A percentile compares a stretch with the other conserved stretches of the same genome.
phyloP scores from a whole-genome alignment of 495 filamentous ascomycete species.

The Penicillium coprophilum region DNA sequence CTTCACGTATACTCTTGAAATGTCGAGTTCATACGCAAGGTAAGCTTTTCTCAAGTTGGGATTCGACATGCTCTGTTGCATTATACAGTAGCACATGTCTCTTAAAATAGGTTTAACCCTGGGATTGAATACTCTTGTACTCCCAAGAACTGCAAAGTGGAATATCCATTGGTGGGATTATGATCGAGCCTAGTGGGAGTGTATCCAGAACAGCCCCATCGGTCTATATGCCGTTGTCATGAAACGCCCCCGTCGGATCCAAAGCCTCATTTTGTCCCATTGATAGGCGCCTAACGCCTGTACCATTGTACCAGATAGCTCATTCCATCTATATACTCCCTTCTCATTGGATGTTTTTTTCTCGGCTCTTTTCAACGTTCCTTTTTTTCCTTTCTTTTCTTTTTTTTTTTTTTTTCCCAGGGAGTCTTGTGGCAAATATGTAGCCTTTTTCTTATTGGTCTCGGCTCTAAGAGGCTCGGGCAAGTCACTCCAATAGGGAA shows the following conservation, averaged over 20 bases:
- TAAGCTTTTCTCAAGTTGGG: too few species aligned
- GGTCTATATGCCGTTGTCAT: conserved; percentile 9
- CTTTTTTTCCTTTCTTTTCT: background rate
- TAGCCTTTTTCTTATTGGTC: conserved; percentile 14
- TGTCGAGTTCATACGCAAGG: too few species aligned
- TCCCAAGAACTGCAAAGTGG: too few species aligned
- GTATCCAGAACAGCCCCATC: conserved; percentile 16
- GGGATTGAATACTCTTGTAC: too few species aligned
- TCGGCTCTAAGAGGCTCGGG: conserved; percentile 1
- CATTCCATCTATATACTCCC: too few species aligned
- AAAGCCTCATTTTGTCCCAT: conserved; percentile 1
- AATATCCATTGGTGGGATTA: conserved; percentile 14
- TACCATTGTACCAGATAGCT: too few species aligned
- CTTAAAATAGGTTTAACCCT: too few species aligned
- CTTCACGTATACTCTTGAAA: too few species aligned
- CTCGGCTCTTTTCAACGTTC: too few species aligned
- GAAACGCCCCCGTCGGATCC: conserved; percentile 3
- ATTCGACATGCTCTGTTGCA: background rate
- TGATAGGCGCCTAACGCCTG: background rate
- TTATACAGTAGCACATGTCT: background rate
- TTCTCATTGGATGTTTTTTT: too few species aligned
- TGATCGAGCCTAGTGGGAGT: conserved; percentile 44
- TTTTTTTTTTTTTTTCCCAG: conserved; percentile 4
- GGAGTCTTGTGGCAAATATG: conserved; percentile 22
- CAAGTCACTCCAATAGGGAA: background rate